Evolutionary conservation across 768 basidiomycete genomes (phyloP).

Genomic region (Myochromella boudieri): DNA sequence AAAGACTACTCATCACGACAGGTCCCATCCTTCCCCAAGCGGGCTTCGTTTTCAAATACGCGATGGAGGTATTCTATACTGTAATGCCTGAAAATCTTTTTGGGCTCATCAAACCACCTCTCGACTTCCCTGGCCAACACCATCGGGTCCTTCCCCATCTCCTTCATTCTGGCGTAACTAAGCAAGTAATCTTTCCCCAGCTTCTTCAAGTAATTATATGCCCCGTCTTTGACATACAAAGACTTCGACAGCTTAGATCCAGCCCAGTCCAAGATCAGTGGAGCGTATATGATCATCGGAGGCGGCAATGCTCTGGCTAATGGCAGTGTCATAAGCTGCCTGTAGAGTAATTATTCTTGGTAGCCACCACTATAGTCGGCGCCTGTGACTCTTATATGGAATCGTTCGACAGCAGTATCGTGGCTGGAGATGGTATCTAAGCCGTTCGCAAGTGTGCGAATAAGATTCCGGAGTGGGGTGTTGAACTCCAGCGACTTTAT

Average conservation of each 20-base stretch:
- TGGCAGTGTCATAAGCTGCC: constrained; percentile 13
- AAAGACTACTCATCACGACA: neutral
- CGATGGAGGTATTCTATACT: constrained; percentile 20
- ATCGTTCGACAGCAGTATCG: neutral
- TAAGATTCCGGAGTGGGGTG: constrained; percentile 27
- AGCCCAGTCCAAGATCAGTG: constrained; percentile 29
- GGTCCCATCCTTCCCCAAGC: neutral
- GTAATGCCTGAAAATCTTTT: constrained; percentile 22
- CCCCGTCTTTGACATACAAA: constrained; percentile 25
- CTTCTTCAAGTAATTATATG: constrained; percentile 25
- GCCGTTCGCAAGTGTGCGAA: constrained; percentile 16
- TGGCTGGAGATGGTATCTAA: constrained; percentile 7
- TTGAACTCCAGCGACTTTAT: constrained; percentile 25
- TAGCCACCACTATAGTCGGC: constrained; percentile 26
- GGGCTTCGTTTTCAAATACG: constrained; percentile 6
- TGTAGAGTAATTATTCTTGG: constrained; percentile 25
- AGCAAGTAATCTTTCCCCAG: constrained; percentile 23
- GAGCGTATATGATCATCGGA: constrained; percentile 21
- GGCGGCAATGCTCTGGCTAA: neutral
- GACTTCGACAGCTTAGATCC: constrained; percentile 29
- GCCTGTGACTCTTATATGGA: constrained; percentile 26
- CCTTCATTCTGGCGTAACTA: constrained; percentile 22
- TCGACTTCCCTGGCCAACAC: constrained; percentile 24
- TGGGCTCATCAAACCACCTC: constrained; percentile 22
- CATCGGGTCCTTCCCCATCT: constrained; percentile 20